Evolutionary conservation across 169 alveolate genomes (phyloP).

Genomic region (Perkinsus olseni): DNA sequence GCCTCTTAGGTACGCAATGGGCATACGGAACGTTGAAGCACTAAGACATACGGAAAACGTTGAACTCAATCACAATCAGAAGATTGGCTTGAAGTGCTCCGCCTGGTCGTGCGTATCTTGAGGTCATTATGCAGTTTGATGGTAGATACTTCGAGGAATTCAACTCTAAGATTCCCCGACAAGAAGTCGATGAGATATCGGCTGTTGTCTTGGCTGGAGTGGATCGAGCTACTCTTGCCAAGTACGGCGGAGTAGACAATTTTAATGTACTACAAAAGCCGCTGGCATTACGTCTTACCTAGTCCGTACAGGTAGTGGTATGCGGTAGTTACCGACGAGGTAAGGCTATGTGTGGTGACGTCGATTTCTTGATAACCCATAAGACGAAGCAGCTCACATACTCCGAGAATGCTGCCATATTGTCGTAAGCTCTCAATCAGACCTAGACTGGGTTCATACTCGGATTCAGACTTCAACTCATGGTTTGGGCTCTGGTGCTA

Average conservation of each 20-base stretch:
- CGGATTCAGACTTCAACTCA: no score
- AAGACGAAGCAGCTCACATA: constrained; percentile 28
- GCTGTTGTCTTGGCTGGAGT: not conserved
- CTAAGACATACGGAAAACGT: not conserved
- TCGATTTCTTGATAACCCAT: constrained; percentile 61
- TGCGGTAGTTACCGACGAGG: constrained; percentile 73
- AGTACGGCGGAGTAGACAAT: not conserved
- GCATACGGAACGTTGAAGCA: not conserved
- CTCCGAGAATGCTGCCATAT: not conserved
- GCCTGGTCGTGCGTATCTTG: not conserved
- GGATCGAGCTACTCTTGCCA: not conserved
- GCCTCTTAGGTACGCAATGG: not conserved
- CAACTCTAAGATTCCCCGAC: not conserved
- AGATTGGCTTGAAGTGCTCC: not conserved
- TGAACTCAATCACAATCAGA: not conserved
- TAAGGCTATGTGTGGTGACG: constrained; percentile 64
- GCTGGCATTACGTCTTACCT: not conserved
- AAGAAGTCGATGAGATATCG: not conserved
- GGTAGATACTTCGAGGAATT: not conserved
- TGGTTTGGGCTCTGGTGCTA: not conserved
- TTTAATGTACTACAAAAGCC: not conserved
- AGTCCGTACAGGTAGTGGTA: not conserved
- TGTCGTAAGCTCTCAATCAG: not conserved
- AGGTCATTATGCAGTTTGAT: not conserved
- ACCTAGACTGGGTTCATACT: no score